Evolutionary conservation across 2,329 filamentous ascomycete genomes (phyloP).

Genomic region (Pestalotiopsis sp.): DNA sequence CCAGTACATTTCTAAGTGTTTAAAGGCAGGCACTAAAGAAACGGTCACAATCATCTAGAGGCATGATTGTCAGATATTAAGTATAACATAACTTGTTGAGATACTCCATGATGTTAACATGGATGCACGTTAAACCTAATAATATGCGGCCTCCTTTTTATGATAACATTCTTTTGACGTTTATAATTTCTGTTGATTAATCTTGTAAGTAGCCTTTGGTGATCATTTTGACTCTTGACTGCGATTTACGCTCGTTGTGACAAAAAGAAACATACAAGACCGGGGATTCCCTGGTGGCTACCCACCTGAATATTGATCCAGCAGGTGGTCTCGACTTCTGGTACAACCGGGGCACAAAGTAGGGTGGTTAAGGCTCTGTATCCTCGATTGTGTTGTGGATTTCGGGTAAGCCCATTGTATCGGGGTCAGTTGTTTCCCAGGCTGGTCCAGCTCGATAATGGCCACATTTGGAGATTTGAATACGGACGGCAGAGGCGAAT

Average conservation of each 20-base stretch:
- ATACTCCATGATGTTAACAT: no score
- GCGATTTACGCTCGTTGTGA: no score
- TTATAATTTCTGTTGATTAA: no score
- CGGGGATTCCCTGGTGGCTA: no score
- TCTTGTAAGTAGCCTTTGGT: no score
- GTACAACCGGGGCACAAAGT: not conserved
- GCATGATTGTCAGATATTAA: not conserved
- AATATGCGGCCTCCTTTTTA: no score
- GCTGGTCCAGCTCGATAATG: not conserved
- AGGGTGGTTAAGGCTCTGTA: not conserved
- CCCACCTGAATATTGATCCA: no score
- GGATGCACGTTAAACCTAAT: no score
- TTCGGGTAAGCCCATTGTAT: not conserved
- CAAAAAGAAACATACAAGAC: no score
- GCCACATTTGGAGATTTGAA: not conserved
- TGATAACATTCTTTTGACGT: no score
- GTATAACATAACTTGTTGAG: no score
- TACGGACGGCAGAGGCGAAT: not conserved
- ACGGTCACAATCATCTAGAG: not conserved
- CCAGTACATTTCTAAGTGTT: not conserved
- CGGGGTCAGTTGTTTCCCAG: not conserved
- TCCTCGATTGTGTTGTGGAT: not conserved
- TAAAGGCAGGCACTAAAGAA: not conserved
- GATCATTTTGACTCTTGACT: no score
- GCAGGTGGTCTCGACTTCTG: not conserved